phyloP scores from a whole-genome alignment of 73 alveolate genomes.

The Effrenium voratum region DNA sequence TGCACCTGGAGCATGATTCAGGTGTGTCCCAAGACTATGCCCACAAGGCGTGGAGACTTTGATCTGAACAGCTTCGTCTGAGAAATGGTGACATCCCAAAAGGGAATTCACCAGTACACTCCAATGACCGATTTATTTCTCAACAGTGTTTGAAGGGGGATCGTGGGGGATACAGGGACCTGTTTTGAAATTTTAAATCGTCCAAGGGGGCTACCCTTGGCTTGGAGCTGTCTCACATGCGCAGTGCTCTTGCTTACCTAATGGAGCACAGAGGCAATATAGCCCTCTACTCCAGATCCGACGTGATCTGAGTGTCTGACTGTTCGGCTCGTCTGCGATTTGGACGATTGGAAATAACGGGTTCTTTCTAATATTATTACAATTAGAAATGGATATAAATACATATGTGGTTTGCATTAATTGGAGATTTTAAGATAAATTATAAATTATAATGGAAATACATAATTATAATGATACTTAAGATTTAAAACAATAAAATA shows the following conservation, averaged over 20 bases:
- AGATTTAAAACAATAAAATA: neutral
- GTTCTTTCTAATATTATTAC: neutral
- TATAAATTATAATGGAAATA: neutral
- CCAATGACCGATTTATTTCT: too few relatives aligned
- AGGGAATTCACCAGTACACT: too few relatives aligned
- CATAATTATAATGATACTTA: neutral
- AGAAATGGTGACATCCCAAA: too few relatives aligned
- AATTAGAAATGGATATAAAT: neutral
- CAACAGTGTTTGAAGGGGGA: too few relatives aligned
- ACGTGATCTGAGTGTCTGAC: neutral
- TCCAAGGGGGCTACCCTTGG: too few relatives aligned
- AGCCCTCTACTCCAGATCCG: neutral
- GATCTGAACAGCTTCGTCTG: too few relatives aligned
- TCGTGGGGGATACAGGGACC: too few relatives aligned
- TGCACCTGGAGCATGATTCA: too few relatives aligned
- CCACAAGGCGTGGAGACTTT: too few relatives aligned
- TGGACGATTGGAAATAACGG: neutral
- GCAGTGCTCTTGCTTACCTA: neutral
- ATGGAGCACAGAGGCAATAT: neutral
- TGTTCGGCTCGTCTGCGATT: neutral
- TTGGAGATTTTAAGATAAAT: neutral
- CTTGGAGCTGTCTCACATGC: too few relatives aligned
- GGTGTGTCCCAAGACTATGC: too few relatives aligned
- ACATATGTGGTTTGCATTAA: neutral
- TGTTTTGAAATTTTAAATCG: too few relatives aligned